Evolutionary conservation across 768 basidiomycete genomes (phyloP), one percentile per base, ranked within the genome.

Genomic region (Tremella yokohamensis): DNA sequence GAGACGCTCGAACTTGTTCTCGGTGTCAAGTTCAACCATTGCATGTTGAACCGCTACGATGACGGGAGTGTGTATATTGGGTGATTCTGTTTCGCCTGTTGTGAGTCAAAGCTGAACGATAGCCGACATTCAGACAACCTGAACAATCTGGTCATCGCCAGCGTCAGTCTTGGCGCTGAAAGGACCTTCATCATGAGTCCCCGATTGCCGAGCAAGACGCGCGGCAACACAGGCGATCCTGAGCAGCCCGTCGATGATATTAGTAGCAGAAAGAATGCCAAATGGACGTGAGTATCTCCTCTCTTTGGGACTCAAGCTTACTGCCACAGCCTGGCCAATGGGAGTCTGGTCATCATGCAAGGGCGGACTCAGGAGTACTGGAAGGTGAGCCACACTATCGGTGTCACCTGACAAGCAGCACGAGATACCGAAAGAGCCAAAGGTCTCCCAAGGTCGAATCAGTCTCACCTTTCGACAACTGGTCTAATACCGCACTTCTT

Each of bases 301-400:
- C 1, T n/a, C 16, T 16, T 49, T 8, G 37, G 26, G 3, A 19
- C 24, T 18, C 42, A n/a, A 6, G 18, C 24, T 37, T 15, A 19
- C 3, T 37, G 40, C 13, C 18, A 24, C 44, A 72, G 70, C 18
- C 70, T 80, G 15, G 70, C 49, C 11, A 76, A 76, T 42, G 80
- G 80, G 8, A 79, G 79, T 49, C 60, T 80, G 29, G 60, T 80
- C 9, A 69, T 80, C 26, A 80, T 80, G 80, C 77, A 79, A 57
- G 79, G 68, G 24, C 59, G 62, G n/a, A 80, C 79, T 2, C 80
- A 80, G 59, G 58, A 73, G 37, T 72, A 68, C 34, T 80, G 80
- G 80, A 80, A 80, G 71, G 79, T 79, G 39, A 45, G 40, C 51
- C 6, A 3, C 15, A 16, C 12, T n/a, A 52, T 26, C 50, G 38